Conservation (phyloP, 179 eudicot genomes). For the Silene coronaria region DNA sequence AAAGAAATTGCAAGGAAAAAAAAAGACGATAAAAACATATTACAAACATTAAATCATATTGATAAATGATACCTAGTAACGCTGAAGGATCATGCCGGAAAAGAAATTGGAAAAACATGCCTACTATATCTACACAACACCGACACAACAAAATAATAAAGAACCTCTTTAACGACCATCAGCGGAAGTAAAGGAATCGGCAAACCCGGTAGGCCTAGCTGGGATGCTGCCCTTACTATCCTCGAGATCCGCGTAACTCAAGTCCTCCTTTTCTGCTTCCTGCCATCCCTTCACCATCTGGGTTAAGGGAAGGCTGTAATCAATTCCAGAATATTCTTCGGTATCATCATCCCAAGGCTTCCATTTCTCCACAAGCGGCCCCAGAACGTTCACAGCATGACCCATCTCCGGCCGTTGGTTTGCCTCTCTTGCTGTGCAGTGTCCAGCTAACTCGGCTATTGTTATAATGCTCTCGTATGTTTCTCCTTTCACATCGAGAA, state of each 20-base stretch:
- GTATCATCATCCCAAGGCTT: constrained; percentile 67
- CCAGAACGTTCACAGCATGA: constrained; percentile 69
- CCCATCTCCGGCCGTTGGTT: constrained; percentile 95
- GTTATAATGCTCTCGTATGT: constrained; percentile 47
- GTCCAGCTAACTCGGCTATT: constrained; percentile 79
- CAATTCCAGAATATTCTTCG: constrained; percentile 82
- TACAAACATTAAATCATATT: background rate
- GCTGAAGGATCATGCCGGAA: background rate
- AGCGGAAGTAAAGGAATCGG: constrained; percentile 77
- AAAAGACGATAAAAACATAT: background rate
- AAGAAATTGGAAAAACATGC: background rate
- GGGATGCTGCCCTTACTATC: constrained; percentile 92
- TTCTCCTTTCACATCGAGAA: constrained; percentile 58
- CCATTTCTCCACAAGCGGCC: constrained; percentile 86
- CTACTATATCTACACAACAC: background rate
- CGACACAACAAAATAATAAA: background rate
- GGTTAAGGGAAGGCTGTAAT: constrained; percentile 75
- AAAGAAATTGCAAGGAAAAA: background rate
- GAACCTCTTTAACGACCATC: constrained; percentile 59
- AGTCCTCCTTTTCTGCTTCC: constrained; percentile 69
- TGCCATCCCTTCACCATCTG: constrained; percentile 98
- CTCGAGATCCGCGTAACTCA: constrained; percentile 52
- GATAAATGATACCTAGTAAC: background rate
- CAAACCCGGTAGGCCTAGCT: constrained; percentile 83
- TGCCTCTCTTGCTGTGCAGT: constrained; percentile 90